Evolutionary conservation across 768 basidiomycete genomes (phyloP), one percentile per base, ranked within the genome.

Genomic region (Mrakia blollopis): DNA sequence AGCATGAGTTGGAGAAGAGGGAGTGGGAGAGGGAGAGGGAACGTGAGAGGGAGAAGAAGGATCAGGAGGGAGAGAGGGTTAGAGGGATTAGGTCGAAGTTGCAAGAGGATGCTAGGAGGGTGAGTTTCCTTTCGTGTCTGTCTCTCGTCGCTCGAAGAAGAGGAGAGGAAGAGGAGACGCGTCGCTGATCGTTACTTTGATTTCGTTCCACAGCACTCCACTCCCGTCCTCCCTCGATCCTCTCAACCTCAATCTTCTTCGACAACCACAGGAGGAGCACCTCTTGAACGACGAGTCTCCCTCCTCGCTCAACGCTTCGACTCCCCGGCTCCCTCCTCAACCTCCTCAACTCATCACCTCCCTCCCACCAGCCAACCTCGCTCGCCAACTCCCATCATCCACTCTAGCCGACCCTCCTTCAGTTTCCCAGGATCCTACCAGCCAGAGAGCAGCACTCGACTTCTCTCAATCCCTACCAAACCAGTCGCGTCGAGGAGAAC

Each of bases 281-380:
- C 35, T 10, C 9, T 68, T 11, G 39, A 25, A 13, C 39, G 65
- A 10, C 35, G 65, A 16, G 65, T 68, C 39, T 68, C 65, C 65
- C 65, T 68, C 65, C 65, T 68, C 35, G 65, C 65, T 10, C 65
- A 68, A 39, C 65, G 65, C 6, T 68, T 68, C 65, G 65, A 68
- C 25, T 68, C 65, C 25, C 65, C 65, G 8, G 63, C 63, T 25
- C 32, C 65, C 32, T 37, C 57, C 13, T 13, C 57, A 8, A 50
- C 57, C 57, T n/a, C 65, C 37, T 39, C 65, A 18, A 25, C 37
- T 30, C 35, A 39, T 39, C 44, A 44, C 44, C 44, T 44, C 44
- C 44, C 44, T 9, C 65, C 25, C 37, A 35, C 23, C 35, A 16
- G 35, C 32, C 35, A 41, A 41, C 65, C 37, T 39, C 65, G 37